A percentile compares a stretch with the other conserved stretches of the same genome.
Conservation (phyloP, 352 stramenopile species). For the Plasmopara viticola region DNA sequence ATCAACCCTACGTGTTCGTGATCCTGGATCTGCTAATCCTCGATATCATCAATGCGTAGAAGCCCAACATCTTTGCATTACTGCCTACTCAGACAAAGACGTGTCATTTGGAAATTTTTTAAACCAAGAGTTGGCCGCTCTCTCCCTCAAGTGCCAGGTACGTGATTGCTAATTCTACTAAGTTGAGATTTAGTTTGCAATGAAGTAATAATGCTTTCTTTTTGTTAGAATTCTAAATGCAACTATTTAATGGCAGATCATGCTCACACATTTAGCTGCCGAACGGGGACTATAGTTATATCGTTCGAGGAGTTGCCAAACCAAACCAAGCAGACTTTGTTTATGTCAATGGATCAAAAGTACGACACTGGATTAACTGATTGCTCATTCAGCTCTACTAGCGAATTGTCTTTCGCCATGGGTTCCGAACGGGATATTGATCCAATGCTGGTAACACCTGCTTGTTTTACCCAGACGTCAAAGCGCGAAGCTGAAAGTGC, state of each 20-base stretch:
- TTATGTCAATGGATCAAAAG: conserved; percentile 30
- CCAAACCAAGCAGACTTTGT: conserved; percentile 36
- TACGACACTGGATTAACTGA: conserved; percentile 24
- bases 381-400: conserved; percentile 29
- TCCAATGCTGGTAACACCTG: conserved; percentile 34
- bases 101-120: conserved; percentile 81
- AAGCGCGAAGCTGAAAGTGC: conserved; percentile 19
- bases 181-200: neutral
- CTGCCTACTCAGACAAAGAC: conserved; percentile 55
- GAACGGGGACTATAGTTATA: conserved; percentile 62
- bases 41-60: conserved; percentile 69
- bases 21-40: conserved; percentile 34
- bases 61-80: conserved; percentile 62
- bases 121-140: conserved; percentile 56
- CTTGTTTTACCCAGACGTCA: conserved; percentile 21
- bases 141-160: conserved; percentile 77
- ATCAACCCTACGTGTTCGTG: conserved; percentile 57
- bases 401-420: conserved; percentile 24
- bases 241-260: conserved; percentile 78
- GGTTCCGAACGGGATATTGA: conserved; percentile 39
- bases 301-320: conserved; percentile 79
- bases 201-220: neutral
- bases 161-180: conserved; percentile 4
- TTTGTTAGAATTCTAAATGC: conserved; percentile 63
- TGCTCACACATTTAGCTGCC: conserved; percentile 74